Percentiles rank a stretch among this genome's conserved stretches.
These are phyloP conservation scores for Lipomyces mesembrius DNA, from an alignment of 805 yeast genomes.

Conservation along the genomic window DNA sequence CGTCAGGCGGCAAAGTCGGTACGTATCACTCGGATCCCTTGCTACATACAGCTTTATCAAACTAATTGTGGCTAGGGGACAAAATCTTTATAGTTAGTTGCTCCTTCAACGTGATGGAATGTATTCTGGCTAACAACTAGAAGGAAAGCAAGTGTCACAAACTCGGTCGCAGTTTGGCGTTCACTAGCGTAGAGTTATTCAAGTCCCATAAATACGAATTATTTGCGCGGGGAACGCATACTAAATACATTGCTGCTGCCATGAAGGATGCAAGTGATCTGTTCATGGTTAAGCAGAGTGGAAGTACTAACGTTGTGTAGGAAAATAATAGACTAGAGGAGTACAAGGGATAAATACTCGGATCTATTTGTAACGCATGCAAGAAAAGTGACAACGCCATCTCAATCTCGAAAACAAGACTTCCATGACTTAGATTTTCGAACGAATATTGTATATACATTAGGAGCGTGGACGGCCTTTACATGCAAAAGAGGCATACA, in stretches of 20 bases:
- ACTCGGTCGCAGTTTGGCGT: slow-evolving; percentile 51
- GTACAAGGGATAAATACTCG: slow-evolving; percentile 10
- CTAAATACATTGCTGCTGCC: slow-evolving; percentile 49
- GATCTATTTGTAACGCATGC: neutral
- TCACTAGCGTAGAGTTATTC: slow-evolving; percentile 48
- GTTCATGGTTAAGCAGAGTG: neutral
- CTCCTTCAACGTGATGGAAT: neutral
- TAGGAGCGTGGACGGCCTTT: neutral
- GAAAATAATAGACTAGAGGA: slow-evolving; percentile 26
- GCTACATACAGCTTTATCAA: neutral
- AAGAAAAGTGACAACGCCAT: neutral
- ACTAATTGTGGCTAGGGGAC: slow-evolving; percentile 26
- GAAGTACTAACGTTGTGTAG: slow-evolving; percentile 3
- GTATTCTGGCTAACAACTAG: slow-evolving; percentile 2
- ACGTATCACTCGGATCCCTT: neutral
- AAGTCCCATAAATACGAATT: slow-evolving; percentile 37
- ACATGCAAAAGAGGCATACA: neutral
- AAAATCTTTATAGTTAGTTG: slow-evolving; percentile 34
- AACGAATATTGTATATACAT: neutral
- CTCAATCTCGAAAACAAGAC: neutral
- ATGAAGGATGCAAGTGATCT: slow-evolving; percentile 44
- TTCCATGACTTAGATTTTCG: neutral
- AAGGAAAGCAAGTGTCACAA: slow-evolving; percentile 45
- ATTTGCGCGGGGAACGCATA: slow-evolving; percentile 52
- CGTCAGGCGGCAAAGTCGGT: slow-evolving; percentile 48